These are phyloP conservation scores for Parastagonospora nodorum DNA, from an alignment of 2,329 filamentous ascomycete species.

Conservation along the genomic window DNA sequence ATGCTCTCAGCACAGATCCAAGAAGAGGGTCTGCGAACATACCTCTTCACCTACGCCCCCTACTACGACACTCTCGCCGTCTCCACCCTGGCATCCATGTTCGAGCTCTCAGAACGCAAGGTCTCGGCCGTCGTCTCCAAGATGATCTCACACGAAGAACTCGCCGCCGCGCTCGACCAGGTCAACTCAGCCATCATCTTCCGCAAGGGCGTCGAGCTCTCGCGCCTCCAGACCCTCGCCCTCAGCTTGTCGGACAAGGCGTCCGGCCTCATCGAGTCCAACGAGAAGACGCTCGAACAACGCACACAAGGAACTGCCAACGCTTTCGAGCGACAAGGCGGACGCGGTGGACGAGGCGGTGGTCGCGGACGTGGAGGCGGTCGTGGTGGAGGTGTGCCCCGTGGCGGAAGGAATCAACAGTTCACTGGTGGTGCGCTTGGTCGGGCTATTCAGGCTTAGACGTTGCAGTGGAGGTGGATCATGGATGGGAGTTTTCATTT, in stretches of 20 bases:
- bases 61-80: conserved; percentile 98
- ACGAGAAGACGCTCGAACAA: conserved; percentile 96
- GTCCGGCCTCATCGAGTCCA: conserved; percentile 91
- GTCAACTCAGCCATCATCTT: conserved; percentile 98
- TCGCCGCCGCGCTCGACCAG: conserved; percentile 94
- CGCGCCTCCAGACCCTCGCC: conserved; percentile 90
- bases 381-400: conserved; percentile 63
- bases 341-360: conserved; percentile 65
- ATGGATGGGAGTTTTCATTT: conserved; percentile 2
- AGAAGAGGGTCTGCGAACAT: conserved; percentile 95
- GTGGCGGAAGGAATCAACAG: conserved; percentile 69
- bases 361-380: conserved; percentile 52
- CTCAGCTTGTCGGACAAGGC: conserved; percentile 96
- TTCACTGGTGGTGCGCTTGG: conserved; percentile 83
- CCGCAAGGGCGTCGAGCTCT: conserved; percentile 98
- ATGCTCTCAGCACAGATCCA: conserved; percentile 99
- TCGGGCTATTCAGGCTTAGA: conserved; percentile 56
- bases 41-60: conserved; percentile 98
- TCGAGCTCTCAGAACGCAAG: conserved; percentile 89
- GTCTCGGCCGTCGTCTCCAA: conserved; percentile 95
- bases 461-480: neutral
- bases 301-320: conserved; percentile 94
- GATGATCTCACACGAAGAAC: conserved; percentile 99
- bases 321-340: conserved; percentile 91
- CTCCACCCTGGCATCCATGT: conserved; percentile 86